Base-by-base conservation (phyloP, 1,139 yeast genomes). In the Nematodospora anomalae region DNA sequence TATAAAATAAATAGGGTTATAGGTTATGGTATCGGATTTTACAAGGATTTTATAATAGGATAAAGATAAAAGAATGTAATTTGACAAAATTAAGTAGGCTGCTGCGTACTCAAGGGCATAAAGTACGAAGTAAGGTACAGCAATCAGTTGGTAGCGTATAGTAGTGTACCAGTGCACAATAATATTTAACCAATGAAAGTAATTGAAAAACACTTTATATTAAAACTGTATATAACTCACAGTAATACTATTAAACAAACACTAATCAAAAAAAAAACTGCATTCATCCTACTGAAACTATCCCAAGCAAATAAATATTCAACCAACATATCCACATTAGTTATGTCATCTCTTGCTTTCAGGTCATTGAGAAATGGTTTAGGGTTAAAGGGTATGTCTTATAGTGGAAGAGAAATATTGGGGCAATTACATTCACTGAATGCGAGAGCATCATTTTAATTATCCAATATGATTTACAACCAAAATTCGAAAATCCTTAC, bases 301-400 rank as follows among this genome's bases (percentile, higher is more conserved):
- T 16, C 27, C 23, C 12, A 28, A 30, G 16, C 20, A 9, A 24
- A 3, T 35, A 35, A n/a, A 33, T 33, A 27, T 30, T 34, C 33
- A 37, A 6, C 34, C 18, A 16, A 14, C 26, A 16, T 13, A 32
- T 40, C 16, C 57, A 49, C 21, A 18, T 18, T 8, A 18, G 8
- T 8, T 47, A 62, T 59, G 64, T 62, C 71, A 39, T 61, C 70
- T 47, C 62, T 74, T 62, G 75, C 80, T 45, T 63, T 73, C 53
- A 78, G 80, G 74, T 67, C 78, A 53, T 62, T 76, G 55, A 66
- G 74, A 67, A 67, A 66, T 59, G 70, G 74, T 45, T 62, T 73
- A 51, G 73, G 76, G 43, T 53, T 65, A 51, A 66, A 54, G 52
- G 57, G 70, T 64, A 64, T 46, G 70, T 41, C 14, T n/a, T 13